phyloP scores from a whole-genome alignment of 164 flowering plant species.

The Amborella trichopoda region DNA sequence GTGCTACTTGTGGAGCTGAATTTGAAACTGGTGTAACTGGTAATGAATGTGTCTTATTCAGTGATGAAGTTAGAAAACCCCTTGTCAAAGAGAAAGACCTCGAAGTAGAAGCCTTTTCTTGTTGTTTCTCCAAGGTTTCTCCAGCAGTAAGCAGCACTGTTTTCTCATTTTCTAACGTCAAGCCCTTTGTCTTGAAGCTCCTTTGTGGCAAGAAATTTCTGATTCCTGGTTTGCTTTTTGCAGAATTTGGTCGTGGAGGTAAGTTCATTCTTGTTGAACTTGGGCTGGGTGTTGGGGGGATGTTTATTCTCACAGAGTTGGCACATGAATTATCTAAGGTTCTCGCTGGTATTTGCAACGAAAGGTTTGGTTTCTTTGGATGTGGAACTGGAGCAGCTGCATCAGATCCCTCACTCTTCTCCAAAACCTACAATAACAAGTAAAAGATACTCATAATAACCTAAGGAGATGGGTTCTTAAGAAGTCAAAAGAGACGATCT shows the following conservation, averaged over 20 bases:
- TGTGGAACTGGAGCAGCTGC: constrained; percentile 17
- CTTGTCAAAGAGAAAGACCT: constrained; percentile 46
- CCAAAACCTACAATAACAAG: constrained; percentile 10
- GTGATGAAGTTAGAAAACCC: constrained; percentile 25
- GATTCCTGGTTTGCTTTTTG: constrained; percentile 31
- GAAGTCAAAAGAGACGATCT: too few species aligned
- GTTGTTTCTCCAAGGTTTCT: constrained; percentile 23
- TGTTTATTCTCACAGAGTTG: constrained; percentile 23
- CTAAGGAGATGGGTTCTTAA: too few species aligned
- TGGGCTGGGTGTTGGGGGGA: constrained; percentile 33
- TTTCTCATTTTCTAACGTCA: constrained; percentile 41
- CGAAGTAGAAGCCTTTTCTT: constrained; percentile 42
- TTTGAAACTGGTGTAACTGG: constrained; percentile 40
- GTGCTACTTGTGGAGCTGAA: constrained; percentile 16
- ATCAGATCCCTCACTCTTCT: constrained; percentile 4
- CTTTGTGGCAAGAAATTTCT: constrained; percentile 47
- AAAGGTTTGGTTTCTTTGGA: constrained; percentile 42
- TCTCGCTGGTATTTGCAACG: constrained; percentile 51
- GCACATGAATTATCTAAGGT: constrained; percentile 27
- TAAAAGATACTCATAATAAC: too few species aligned
- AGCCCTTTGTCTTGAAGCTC: constrained; percentile 32
- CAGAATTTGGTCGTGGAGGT: constrained; percentile 61
- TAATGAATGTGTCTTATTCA: constrained; percentile 32
- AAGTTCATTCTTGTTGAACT: constrained; percentile 41
- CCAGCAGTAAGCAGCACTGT: constrained; percentile 50